These are phyloP conservation scores for Hansenula lynferdii DNA, from an alignment of 1,139 yeast genomes.

Conservation along the genomic window DNA sequence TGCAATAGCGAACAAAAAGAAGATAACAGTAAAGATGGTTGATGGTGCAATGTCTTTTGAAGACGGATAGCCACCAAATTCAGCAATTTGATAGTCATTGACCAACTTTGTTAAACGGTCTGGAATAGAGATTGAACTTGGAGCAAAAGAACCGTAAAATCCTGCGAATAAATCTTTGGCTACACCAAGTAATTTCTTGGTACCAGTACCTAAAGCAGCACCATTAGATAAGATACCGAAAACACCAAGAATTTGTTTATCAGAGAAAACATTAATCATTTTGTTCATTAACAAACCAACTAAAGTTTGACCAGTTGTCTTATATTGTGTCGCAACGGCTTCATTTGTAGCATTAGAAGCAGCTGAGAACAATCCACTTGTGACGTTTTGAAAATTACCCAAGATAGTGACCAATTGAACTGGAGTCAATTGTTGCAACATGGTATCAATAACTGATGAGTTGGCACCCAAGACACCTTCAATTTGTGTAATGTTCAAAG, in stretches of 20 bases:
- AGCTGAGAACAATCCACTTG: slow-evolving; percentile 14
- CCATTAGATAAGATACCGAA: slow-evolving; percentile 16
- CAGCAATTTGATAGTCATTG: slow-evolving; percentile 30
- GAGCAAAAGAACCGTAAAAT: slow-evolving; percentile 13
- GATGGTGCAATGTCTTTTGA: slow-evolving; percentile 55
- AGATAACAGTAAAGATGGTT: slow-evolving; percentile 53
- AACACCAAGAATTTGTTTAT: slow-evolving; percentile 18
- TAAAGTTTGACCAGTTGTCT: slow-evolving; percentile 9
- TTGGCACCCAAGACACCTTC: slow-evolving; percentile 19
- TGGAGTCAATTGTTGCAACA: slow-evolving; percentile 16
- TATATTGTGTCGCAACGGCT: slow-evolving; percentile 3
- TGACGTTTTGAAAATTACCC: slow-evolving; percentile 16
- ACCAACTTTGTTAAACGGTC: slow-evolving; percentile 14
- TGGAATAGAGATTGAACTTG: slow-evolving; percentile 10
- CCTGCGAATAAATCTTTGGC: slow-evolving; percentile 17
- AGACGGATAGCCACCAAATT: slow-evolving; percentile 62
- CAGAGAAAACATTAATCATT: slow-evolving; percentile 16
- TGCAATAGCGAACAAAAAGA: slow-evolving; percentile 40
- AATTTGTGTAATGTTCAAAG: slow-evolving; percentile 19
- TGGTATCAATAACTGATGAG: slow-evolving; percentile 14
- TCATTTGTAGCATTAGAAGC: slow-evolving; percentile 6
- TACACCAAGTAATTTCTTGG: slow-evolving; percentile 15
- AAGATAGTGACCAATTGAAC: slow-evolving; percentile 16
- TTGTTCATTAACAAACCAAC: slow-evolving; percentile 13
- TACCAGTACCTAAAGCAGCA: slow-evolving; percentile 24